Percentiles rank a stretch among this genome's conserved stretches.
phyloP scores from a whole-genome alignment of 2,329 filamentous ascomycete species.

The Alternaria brassicae region DNA sequence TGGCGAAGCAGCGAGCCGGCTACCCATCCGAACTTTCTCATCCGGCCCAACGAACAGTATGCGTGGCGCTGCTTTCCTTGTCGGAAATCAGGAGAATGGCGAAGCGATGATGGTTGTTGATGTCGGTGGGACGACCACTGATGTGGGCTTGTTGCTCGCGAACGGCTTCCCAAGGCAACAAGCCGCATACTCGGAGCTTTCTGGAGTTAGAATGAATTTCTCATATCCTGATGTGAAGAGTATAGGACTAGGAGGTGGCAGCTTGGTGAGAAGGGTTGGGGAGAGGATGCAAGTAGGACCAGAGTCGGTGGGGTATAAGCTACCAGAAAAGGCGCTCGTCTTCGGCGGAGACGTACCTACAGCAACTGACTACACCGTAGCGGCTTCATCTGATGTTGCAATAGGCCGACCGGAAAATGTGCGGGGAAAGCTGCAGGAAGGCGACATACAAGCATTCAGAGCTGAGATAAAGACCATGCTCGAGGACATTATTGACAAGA shows the following conservation, averaged over 20 bases:
- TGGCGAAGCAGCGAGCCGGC: conserved; percentile 54
- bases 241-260: conserved; percentile 67
- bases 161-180: conserved; percentile 70
- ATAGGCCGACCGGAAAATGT: conserved; percentile 56
- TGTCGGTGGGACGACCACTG: conserved; percentile 71
- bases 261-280: conserved; percentile 56
- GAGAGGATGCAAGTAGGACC: conserved; percentile 61
- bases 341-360: conserved; percentile 66
- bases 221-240: conserved; percentile 63
- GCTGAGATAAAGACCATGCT: conserved; percentile 59
- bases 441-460: conserved; percentile 52
- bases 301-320: conserved; percentile 67
- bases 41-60: conserved; percentile 63
- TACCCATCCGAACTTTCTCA: conserved; percentile 61
- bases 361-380: conserved; percentile 63
- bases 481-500: conserved; percentile 65
- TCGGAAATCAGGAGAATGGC: conserved; percentile 38
- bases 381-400: conserved; percentile 42
- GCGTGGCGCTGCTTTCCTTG: conserved; percentile 57
- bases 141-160: conserved; percentile 66
- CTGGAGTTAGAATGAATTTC: conserved; percentile 68
- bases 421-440: conserved; percentile 41
- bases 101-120: conserved; percentile 69
- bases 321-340: conserved; percentile 61
- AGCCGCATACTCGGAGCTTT: conserved; percentile 67